Evolutionary conservation across 345 rosid genomes (phyloP).

Genomic region (Erysimum cheiranthoides): DNA sequence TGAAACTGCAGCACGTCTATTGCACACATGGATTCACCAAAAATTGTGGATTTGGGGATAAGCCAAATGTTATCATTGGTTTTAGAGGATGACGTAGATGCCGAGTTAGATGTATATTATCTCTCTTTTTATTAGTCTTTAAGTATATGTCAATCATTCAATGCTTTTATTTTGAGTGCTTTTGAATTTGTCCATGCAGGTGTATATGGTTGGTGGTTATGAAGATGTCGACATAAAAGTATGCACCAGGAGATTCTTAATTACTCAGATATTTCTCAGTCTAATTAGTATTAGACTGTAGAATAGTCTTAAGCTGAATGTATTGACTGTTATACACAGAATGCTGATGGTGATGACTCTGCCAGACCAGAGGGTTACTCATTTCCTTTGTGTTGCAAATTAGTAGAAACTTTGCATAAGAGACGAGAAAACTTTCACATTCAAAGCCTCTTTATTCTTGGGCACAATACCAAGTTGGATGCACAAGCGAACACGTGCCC

Average conservation of each 20-base stretch:
- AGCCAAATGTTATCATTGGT: constrained; percentile 68
- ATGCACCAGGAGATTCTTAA: constrained; percentile 40
- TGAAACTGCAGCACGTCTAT: constrained; percentile 71
- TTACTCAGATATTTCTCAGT: constrained; percentile 34
- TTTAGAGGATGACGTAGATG: constrained; percentile 47
- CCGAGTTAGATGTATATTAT: constrained; percentile 70
- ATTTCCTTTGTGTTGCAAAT: constrained; percentile 68
- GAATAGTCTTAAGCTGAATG: constrained; percentile 40
- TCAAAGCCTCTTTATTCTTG: constrained; percentile 66
- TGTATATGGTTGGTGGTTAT: constrained; percentile 84
- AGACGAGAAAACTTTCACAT: constrained; percentile 77
- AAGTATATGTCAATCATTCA: neutral
- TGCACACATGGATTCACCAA: constrained; percentile 83
- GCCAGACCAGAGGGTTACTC: constrained; percentile 62
- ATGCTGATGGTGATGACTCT: constrained; percentile 40
- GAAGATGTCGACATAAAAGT: constrained; percentile 69
- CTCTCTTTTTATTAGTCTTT: neutral
- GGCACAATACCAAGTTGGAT: constrained; percentile 76
- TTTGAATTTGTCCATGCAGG: constrained; percentile 58
- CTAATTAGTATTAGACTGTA: neutral
- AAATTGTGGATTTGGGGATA: constrained; percentile 67
- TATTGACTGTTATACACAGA: constrained; percentile 62
- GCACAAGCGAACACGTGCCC: constrained; percentile 67
- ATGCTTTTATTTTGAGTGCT: neutral
- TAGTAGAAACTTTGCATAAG: constrained; percentile 64